These are phyloP conservation scores for Irpex rosettiformis DNA, from an alignment of 1,284 basidiomycete species.

Conservation along the genomic window DNA sequence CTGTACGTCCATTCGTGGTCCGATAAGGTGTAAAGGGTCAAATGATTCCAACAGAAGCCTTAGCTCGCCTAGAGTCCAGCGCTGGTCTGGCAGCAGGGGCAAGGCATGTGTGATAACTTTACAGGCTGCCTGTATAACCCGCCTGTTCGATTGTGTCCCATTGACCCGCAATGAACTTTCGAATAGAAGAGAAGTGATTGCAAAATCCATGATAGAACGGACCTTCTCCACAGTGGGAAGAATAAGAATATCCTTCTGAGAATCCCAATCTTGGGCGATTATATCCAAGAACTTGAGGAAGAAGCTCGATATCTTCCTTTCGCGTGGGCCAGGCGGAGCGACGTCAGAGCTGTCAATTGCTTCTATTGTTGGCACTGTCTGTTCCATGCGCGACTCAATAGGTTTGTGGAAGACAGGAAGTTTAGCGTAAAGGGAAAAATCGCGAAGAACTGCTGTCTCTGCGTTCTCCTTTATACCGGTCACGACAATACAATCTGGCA, in stretches of 20 bases:
- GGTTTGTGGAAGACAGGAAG: conserved; percentile 44
- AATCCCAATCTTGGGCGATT: conserved; percentile 47
- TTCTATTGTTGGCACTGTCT: neutral
- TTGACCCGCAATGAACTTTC: conserved; percentile 66
- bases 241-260: conserved; percentile 26
- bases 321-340: conserved; percentile 45
- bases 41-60: conserved; percentile 61
- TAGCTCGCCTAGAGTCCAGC: conserved; percentile 61
- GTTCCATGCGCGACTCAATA: neutral
- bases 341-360: conserved; percentile 27
- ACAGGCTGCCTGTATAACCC: conserved; percentile 60
- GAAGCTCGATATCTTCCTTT: conserved; percentile 64
- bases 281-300: conserved; percentile 58
- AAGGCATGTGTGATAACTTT: conserved; percentile 41
- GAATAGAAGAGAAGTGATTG: conserved; percentile 61
- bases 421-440: conserved; percentile 63
- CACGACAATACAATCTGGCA: conserved; percentile 68
- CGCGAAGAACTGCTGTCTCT: conserved; percentile 56
- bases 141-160: conserved; percentile 53
- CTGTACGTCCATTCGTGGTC: conserved; percentile 24
- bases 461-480: conserved; percentile 57
- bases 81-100: conserved; percentile 38
- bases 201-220: conserved; percentile 66
- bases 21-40: conserved; percentile 50
- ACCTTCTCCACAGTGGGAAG: conserved; percentile 57